Evolutionary conservation across 1,139 yeast species (phyloP).

Genomic region (Pichia sp.): DNA sequence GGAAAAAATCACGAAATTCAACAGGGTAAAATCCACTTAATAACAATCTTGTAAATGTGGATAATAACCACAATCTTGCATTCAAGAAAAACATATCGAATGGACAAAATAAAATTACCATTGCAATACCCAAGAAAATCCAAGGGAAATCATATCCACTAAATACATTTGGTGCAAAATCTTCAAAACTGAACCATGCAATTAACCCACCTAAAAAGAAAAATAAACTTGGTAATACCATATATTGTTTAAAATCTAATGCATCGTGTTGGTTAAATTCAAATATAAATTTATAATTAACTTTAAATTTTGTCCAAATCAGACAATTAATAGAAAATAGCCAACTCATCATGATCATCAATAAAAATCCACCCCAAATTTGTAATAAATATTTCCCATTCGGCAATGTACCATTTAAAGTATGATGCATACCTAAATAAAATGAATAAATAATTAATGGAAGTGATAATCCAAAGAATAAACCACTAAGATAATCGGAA

Average conservation of each 20-base stretch:
- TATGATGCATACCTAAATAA: slow-evolving; percentile 42
- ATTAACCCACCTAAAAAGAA: slow-evolving; percentile 53
- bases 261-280: slow-evolving; percentile 74
- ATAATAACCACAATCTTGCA: slow-evolving; percentile 68
- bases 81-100: slow-evolving; percentile 45
- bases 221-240: slow-evolving; percentile 56
- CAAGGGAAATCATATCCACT: slow-evolving; percentile 80
- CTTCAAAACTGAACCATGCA: slow-evolving; percentile 69
- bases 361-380: slow-evolving; percentile 86
- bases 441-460: slow-evolving; percentile 56
- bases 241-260: slow-evolving; percentile 59
- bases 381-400: slow-evolving; percentile 63
- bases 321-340: slow-evolving; percentile 64
- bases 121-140: slow-evolving; percentile 55
- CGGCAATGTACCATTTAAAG: slow-evolving; percentile 36
- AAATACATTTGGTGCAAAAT: slow-evolving; percentile 56
- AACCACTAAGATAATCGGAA: slow-evolving; percentile 53
- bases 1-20: slow-evolving; percentile 86
- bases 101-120: slow-evolving; percentile 58
- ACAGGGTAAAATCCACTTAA: slow-evolving; percentile 89
- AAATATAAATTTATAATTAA: slow-evolving; percentile 87
- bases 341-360: slow-evolving; percentile 52
- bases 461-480: slow-evolving; percentile 61
- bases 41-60: slow-evolving; percentile 65
- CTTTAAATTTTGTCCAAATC: slow-evolving; percentile 67